Base-by-base conservation (phyloP, 169 alveolate species). In the Blepharisma undulans region DNA sequence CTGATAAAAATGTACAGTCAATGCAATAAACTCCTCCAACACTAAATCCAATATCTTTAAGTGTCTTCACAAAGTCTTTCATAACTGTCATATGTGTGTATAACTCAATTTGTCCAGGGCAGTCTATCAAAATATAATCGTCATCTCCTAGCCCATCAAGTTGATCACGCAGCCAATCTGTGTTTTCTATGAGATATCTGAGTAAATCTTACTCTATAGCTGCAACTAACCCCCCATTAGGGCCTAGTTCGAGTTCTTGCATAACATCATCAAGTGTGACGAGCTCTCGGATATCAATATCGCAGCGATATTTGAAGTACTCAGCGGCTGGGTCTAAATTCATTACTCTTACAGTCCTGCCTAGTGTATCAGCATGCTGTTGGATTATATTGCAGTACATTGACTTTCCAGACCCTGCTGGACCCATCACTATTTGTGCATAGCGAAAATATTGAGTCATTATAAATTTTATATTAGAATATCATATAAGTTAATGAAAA, bases 261-360 rank as follows among this genome's bases (percentile, higher is more conserved):
- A 98, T 96, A n/a, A 98, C 99, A 89, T 97, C 98, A 76, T 97
- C 97, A 18, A 98, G 94, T 36, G 98, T 98, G 59, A 99, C 98
- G 90, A 98, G 97, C 92, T 99, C 99, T 85, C 99, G 94, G 21
- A 99, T 98, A 90, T 99, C 99, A 48, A 98, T 33, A 10, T 72
- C 76, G 78, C 98, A 93, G 87, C 92, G 91, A 92, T 97, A 96
- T 71, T 95, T 94, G 87, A 98, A 96, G 27, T 96, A 96, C 87
- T 98, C 99, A 25, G 99, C 98, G 36, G 99, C 99, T 10, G 99
- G 99, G 92, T 99, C 99, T 72, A 99, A 97, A 96, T 98, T 99
- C 27, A 98, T 97, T 19, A 98, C 97, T 87, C 97, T 97, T 80
- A 98, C 97, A 81, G 92, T 94, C 84, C 99, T 90, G 48, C 97